Conservation (phyloP, 345 rosid genomes). For the Lagerstroemia speciosa region DNA sequence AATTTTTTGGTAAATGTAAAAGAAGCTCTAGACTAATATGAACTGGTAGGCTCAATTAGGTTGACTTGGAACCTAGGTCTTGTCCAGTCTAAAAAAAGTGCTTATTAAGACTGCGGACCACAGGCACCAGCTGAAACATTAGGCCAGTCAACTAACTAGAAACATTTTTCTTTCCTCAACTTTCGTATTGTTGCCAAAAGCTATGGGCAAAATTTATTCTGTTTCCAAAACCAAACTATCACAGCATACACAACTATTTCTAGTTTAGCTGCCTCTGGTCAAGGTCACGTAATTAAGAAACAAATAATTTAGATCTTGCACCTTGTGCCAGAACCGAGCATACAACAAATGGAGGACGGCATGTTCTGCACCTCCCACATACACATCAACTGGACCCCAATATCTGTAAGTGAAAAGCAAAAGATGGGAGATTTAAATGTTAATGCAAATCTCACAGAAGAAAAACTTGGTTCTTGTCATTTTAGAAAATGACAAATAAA, state of each 20-base stretch:
- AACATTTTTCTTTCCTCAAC: not conserved
- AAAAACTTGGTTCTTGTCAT: not conserved
- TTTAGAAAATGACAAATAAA: not conserved
- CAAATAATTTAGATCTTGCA: slow-evolving; percentile 11
- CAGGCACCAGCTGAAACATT: not conserved
- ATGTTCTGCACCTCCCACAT: slow-evolving; percentile 97
- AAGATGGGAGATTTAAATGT: not conserved
- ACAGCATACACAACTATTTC: not conserved
- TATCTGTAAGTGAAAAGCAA: slow-evolving; percentile 33
- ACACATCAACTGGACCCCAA: slow-evolving; percentile 93
- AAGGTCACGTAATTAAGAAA: not conserved
- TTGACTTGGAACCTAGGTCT: not conserved
- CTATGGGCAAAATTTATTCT: not conserved
- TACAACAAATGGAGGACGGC: slow-evolving; percentile 93
- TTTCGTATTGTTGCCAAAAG: not conserved
- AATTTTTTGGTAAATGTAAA: not conserved
- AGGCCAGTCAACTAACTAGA: not conserved
- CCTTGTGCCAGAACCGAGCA: slow-evolving; percentile 99
- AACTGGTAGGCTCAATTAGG: no score
- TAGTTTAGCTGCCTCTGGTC: not conserved
- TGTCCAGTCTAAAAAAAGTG: not conserved
- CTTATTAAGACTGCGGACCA: not conserved
- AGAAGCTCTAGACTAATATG: not conserved
- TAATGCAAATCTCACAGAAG: not conserved
- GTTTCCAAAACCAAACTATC: no score